A percentile compares a stretch with the other conserved stretches of the same genome.
phyloP scores from a whole-genome alignment of 306 rosid species.

The Castanospermum australe region DNA sequence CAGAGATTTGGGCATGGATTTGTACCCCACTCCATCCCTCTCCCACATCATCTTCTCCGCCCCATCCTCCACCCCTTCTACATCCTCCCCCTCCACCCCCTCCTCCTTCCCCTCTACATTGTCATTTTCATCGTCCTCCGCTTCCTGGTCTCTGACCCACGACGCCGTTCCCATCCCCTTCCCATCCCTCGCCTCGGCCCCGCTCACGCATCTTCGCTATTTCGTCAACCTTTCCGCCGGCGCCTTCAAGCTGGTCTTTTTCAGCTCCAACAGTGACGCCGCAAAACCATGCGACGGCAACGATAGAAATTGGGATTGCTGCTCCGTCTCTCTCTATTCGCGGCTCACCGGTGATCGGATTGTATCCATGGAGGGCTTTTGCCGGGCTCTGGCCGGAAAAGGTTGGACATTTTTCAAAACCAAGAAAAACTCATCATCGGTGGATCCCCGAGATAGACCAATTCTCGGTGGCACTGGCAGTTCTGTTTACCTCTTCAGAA shows the following conservation, averaged over 20 bases:
- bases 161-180: slow-evolving; percentile 68
- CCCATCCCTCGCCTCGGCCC: slow-evolving; percentile 49
- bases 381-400: slow-evolving; percentile 52
- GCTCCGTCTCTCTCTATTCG: slow-evolving; percentile 49
- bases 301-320: slow-evolving; percentile 54
- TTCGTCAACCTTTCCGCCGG: slow-evolving; percentile 52
- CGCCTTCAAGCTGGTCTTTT: slow-evolving; percentile 62
- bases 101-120: slow-evolving; percentile 37
- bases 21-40: slow-evolving; percentile 65
- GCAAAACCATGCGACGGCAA: neutral
- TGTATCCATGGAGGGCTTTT: slow-evolving; percentile 53
- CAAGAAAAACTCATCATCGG: slow-evolving; percentile 35
- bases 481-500: slow-evolving; percentile 51
- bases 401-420: slow-evolving; percentile 67
- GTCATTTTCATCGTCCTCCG: slow-evolving; percentile 34
- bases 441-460: slow-evolving; percentile 14
- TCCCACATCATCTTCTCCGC: slow-evolving; percentile 64
- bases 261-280: slow-evolving; percentile 24
- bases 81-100: slow-evolving; percentile 36
- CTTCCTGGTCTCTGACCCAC: slow-evolving; percentile 32
- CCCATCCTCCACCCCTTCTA: slow-evolving; percentile 28
- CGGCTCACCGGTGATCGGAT: slow-evolving; percentile 45
- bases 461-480: slow-evolving; percentile 34
- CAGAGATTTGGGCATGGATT: slow-evolving; percentile 58
- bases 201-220: slow-evolving; percentile 52